These are phyloP conservation scores for Rubroshorea leprosula DNA, from an alignment of 345 rosid species.

Conservation along the genomic window DNA sequence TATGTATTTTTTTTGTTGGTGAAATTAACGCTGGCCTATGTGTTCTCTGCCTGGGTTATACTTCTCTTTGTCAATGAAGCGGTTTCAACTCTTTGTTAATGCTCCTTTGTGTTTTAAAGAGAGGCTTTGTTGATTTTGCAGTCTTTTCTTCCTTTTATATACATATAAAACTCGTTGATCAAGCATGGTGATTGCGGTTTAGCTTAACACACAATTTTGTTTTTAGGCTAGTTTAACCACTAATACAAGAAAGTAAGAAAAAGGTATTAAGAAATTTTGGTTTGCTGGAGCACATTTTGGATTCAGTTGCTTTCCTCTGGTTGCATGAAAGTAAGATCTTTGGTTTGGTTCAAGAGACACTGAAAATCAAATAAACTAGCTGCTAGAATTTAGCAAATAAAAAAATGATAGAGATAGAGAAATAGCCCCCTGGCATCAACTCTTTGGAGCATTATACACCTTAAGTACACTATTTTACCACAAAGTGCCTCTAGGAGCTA, in stretches of 20 bases:
- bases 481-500: too few relatives aligned
- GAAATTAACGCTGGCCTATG: background rate
- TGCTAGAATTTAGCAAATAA: too few relatives aligned
- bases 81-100: background rate
- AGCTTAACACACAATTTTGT: background rate
- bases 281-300: background rate
- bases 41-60: background rate
- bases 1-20: background rate
- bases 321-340: background rate
- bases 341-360: background rate
- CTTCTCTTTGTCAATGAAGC: background rate
- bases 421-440: too few relatives aligned
- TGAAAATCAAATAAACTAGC: constrained; percentile 3
- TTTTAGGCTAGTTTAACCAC: background rate
- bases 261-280: background rate
- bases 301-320: background rate
- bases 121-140: background rate
- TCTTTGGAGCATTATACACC: too few relatives aligned
- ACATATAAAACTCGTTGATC: background rate
- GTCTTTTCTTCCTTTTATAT: background rate
- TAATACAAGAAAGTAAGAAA: background rate
- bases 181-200: background rate
- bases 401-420: too few relatives aligned
- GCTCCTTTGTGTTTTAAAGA: background rate
- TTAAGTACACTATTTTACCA: too few relatives aligned